Evolutionary conservation across 805 yeast genomes (phyloP).

Genomic region (Yamadazyma paraphyllophila): DNA sequence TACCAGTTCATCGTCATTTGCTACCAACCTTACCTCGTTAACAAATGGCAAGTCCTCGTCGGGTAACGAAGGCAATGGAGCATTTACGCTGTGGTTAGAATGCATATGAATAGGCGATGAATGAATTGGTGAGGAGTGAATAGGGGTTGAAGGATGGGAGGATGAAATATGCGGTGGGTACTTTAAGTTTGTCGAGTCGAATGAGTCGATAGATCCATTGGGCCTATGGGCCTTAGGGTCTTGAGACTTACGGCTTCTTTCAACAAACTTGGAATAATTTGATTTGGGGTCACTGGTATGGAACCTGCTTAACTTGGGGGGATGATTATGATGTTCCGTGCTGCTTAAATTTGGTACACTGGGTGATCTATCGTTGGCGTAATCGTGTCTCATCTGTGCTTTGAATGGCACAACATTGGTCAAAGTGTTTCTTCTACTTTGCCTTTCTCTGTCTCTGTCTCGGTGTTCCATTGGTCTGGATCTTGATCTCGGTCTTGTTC

Average conservation of each 20-base stretch:
- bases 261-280: slow-evolving; percentile 12
- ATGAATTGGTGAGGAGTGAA: slow-evolving; percentile 1
- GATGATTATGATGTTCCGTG: slow-evolving; percentile 7
- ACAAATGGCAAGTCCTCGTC: slow-evolving; percentile 36
- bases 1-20: slow-evolving; percentile 11
- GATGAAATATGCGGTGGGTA: slow-evolving; percentile 3
- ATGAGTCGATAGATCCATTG: slow-evolving; percentile 10
- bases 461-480: background rate
- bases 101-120: background rate
- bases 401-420: slow-evolving; percentile 25
- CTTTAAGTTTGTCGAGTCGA: slow-evolving; percentile 12
- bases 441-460: slow-evolving; percentile 7
- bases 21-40: slow-evolving; percentile 30
- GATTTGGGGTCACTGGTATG: slow-evolving; percentile 16
- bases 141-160: background rate
- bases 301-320: slow-evolving; percentile 18
- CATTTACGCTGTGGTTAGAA: background rate
- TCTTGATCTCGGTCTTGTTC: slow-evolving; percentile 5
- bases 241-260: slow-evolving; percentile 7
- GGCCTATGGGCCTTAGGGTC: slow-evolving; percentile 7
- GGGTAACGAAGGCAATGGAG: slow-evolving; percentile 14
- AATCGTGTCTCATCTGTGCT: slow-evolving; percentile 9
- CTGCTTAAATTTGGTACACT: slow-evolving; percentile 19
- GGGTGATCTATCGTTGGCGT: slow-evolving; percentile 9
- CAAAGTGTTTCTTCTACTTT: slow-evolving; percentile 16